Conservation (phyloP, 2,329 filamentous ascomycete genomes). For the Venturia carpophila region DNA sequence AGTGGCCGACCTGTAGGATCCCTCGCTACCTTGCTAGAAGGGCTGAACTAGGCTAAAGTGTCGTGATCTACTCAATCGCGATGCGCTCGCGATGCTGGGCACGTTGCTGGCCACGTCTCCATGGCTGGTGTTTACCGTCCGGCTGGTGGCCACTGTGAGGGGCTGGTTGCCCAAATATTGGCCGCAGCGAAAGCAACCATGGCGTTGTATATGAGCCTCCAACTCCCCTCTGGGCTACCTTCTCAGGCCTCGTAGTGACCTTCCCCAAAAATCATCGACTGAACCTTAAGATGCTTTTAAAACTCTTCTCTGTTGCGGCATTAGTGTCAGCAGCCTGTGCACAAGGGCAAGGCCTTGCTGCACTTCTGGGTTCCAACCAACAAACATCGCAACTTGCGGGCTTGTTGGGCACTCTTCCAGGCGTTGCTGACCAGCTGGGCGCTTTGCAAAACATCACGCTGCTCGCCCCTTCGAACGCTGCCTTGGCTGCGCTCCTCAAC, state of each 20-base stretch:
- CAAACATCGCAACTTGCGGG: conserved; percentile 29
- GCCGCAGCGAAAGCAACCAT: neutral
- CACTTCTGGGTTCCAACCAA: conserved; percentile 27
- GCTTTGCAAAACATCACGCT: conserved; percentile 47
- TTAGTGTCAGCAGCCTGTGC: conserved; percentile 30
- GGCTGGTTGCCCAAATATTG: neutral
- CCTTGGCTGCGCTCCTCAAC: conserved; percentile 36
- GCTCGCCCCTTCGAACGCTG: conserved; percentile 50
- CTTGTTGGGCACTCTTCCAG: conserved; percentile 32
- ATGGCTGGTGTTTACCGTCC: neutral
- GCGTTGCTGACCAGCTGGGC: conserved; percentile 32
- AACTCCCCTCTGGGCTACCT: neutral
- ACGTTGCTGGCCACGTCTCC: neutral
- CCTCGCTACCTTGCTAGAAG: neutral
- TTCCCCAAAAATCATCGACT: neutral
- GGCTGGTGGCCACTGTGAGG: conserved; percentile 1
- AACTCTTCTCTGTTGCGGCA: conserved; percentile 30
- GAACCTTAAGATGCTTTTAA: conserved; percentile 33
- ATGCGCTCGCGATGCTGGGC: neutral
- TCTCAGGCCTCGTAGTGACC: neutral
- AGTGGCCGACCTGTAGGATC: neutral
- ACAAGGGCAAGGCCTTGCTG: conserved; percentile 28
- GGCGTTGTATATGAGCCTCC: neutral
- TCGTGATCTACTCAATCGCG: neutral
- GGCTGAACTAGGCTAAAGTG: conserved; percentile 2